Conservation (phyloP, 495 filamentous ascomycete genomes). For the Daldinia bambusicola region DNA sequence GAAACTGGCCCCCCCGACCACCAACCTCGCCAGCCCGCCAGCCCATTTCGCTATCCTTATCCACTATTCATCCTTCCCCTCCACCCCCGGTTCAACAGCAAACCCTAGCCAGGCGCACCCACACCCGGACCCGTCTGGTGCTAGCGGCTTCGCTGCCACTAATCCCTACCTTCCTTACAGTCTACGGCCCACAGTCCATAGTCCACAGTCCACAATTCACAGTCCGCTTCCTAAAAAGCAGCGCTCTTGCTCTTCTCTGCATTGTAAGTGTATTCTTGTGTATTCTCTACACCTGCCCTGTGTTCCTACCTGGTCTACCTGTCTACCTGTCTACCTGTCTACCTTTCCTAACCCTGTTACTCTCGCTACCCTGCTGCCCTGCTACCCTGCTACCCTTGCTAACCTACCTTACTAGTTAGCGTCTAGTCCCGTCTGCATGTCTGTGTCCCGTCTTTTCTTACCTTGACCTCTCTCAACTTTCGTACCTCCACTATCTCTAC, state of each 20-base stretch:
- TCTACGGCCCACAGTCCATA: conserved; percentile 16
- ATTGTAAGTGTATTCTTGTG: conserved; percentile 7
- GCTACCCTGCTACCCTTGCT: conserved; percentile 32
- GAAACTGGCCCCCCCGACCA: conserved; percentile 26
- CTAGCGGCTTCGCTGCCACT: conserved; percentile 44
- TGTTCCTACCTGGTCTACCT: too few species aligned
- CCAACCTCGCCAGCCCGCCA: conserved; percentile 38
- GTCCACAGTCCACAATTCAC: conserved; percentile 30
- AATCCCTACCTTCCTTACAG: conserved; percentile 36
- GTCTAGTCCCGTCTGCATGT: conserved; percentile 47
- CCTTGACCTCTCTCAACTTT: conserved; percentile 51
- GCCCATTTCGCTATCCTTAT: conserved; percentile 41
- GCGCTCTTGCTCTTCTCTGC: conserved; percentile 17
- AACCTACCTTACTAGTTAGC: conserved; percentile 47
- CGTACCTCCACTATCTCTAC: conserved; percentile 54
- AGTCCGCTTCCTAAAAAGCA: conserved; percentile 36
- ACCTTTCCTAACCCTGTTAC: conserved; percentile 17
- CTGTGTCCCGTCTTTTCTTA: conserved; percentile 49
- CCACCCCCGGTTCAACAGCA: conserved; percentile 46
- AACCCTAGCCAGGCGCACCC: conserved; percentile 46
- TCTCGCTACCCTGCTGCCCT: conserved; percentile 22
- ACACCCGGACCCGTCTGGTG: conserved; percentile 44
- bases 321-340: conserved; percentile 19
- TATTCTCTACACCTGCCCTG: conserved; percentile 15
- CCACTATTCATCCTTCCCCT: conserved; percentile 44